Conservation (phyloP, 306 rosid species). For the Ammopiptanthus mongolicus region DNA sequence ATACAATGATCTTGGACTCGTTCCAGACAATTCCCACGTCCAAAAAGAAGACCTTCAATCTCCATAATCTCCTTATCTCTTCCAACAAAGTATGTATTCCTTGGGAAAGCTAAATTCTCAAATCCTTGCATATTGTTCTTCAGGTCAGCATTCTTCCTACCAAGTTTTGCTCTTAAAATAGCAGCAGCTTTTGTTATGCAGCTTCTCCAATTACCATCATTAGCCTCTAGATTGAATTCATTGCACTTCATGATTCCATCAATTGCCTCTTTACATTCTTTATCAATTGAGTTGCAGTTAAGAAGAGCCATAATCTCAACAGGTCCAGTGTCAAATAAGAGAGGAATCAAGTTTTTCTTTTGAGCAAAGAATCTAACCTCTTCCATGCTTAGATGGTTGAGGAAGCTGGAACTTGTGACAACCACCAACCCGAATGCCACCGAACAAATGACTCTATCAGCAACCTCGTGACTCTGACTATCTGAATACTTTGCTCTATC, state of each 20-base stretch:
- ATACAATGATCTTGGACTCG: constrained; percentile 39
- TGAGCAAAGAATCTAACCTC: constrained; percentile 82
- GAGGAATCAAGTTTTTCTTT: constrained; percentile 78
- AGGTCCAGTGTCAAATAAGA: constrained; percentile 59
- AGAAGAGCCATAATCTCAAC: constrained; percentile 51
- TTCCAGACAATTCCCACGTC: constrained; percentile 39
- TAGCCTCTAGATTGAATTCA: constrained; percentile 63
- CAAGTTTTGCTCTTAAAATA: constrained; percentile 63
- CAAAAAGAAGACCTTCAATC: constrained; percentile 61
- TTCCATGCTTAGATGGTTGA: constrained; percentile 59
- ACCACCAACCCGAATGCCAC: constrained; percentile 73
- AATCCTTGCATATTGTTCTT: constrained; percentile 29
- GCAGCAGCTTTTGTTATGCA: constrained; percentile 50
- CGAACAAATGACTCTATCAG: constrained; percentile 72
- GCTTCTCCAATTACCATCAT: constrained; percentile 66
- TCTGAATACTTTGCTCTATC: constrained; percentile 78
- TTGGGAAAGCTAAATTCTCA: constrained; percentile 60
- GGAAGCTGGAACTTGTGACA: constrained; percentile 53
- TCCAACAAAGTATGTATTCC: constrained; percentile 62
- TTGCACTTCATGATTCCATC: constrained; percentile 58
- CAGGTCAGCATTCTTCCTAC: constrained; percentile 49
- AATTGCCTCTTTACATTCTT: constrained; percentile 61
- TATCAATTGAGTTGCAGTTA: constrained; percentile 46
- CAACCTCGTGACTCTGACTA: constrained; percentile 74
- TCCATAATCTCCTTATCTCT: constrained; percentile 77